Percentiles rank a stretch among this genome's conserved stretches.
Conservation (phyloP, 208 protist genomes). For the Angomonas deanei region DNA sequence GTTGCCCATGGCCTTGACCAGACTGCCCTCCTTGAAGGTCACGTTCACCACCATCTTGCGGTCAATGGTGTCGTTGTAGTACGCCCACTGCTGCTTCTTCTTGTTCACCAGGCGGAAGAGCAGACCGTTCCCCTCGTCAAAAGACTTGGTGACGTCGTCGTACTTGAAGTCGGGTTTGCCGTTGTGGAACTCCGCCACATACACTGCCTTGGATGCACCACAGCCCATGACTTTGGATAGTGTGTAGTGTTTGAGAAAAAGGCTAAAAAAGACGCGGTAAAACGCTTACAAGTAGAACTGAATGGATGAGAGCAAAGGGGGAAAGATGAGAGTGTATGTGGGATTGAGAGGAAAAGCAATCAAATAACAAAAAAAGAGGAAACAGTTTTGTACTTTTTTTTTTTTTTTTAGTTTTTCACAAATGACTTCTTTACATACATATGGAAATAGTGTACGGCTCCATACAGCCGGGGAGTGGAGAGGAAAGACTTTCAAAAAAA, state of each 20-base stretch:
- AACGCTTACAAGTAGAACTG: not conserved
- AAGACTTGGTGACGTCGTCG: slow-evolving; percentile 37
- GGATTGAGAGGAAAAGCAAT: not conserved
- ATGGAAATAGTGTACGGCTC: no score
- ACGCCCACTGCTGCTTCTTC: slow-evolving; percentile 76
- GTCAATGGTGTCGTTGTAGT: slow-evolving; percentile 90
- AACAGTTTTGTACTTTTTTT: not conserved
- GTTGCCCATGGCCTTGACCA: not conserved
- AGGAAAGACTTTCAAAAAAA: slow-evolving; percentile 2
- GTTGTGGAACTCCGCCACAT: slow-evolving; percentile 21
- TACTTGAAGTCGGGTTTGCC: slow-evolving; percentile 37
- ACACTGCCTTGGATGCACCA: slow-evolving; percentile 10
- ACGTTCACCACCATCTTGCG: no score
- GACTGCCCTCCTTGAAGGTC: no score
- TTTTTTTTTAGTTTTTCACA: not conserved
- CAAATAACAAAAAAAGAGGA: not conserved
- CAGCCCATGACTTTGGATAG: slow-evolving; percentile 34
- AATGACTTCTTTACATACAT: not conserved
- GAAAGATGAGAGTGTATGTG: not conserved
- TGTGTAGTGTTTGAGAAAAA: not conserved
- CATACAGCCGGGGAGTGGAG: not conserved
- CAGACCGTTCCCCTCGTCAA: slow-evolving; percentile 61
- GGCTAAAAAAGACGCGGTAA: not conserved
- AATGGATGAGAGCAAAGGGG: not conserved
- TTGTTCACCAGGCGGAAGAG: slow-evolving; percentile 82